Evolutionary conservation across 139 green algal species (phyloP), one percentile per base, ranked within the genome.

Genomic region (Chlamydomonas incerta): DNA sequence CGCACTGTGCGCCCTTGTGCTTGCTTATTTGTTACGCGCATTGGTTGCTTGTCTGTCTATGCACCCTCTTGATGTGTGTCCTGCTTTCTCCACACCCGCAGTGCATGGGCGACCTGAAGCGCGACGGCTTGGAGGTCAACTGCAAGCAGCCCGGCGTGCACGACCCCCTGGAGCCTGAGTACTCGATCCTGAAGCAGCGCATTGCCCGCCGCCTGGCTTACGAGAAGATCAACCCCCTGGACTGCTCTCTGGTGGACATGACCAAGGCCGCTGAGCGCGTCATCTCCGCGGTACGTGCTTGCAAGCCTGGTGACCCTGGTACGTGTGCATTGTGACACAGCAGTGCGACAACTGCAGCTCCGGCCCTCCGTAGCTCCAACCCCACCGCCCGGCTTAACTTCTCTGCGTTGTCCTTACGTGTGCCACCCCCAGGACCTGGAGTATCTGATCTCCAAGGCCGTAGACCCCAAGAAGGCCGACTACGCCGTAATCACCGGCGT

Each of bases 401-500:
- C 8, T 50, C 41, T 50, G 41, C 8, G 5, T 50, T 50, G 41
- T 35, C 71, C 46, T 13, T 62, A n/a, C 26, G 21, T 33, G 6
- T 34, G 9, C 33, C 67, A 29, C 34, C 52, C 52, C 11, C 90
- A 93, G 90, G 96, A 99, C 88, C 88, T 99, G 62, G 95, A 98
- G 92, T 95, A 92, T 89, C 94, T 98, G 47, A 97, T 98, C 87
- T 87, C 81, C 47, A 89, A 96, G 86, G 92, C 94, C 15, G 95
- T 98, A 21, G 85, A 98, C 92, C 82, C 92, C 62, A 81, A 72
- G 47, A 95, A 95, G 76, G 94, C 95, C 35, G 95, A 99, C 92
- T 98, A 97, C 76, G 96, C 96, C 18, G 92, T 98, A 28, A 92
- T 96, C 60, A 94, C 94, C 4, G 96, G 96, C 72, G 90, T 98